Evolutionary conservation across 2,329 filamentous ascomycete species (phyloP).

Genomic region (Cladorrhinum sp.): DNA sequence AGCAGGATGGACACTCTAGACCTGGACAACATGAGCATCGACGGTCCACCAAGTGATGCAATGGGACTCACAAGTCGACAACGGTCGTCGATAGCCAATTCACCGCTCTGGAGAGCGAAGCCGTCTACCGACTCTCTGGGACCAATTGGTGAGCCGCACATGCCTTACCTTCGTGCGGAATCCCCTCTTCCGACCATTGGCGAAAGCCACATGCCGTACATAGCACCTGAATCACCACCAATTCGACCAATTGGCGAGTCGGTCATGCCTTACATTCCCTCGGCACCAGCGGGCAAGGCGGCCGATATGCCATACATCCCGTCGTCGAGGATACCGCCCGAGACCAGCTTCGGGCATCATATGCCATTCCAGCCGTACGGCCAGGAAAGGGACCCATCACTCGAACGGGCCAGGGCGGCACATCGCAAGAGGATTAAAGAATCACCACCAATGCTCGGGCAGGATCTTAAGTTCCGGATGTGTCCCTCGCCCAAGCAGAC

Average conservation of each 20-base stretch:
- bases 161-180: constrained; percentile 33
- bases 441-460: constrained; percentile 84
- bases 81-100: constrained; percentile 34
- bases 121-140: constrained; percentile 25
- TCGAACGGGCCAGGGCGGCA: constrained; percentile 38
- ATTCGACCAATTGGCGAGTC: constrained; percentile 32
- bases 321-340: constrained; percentile 38
- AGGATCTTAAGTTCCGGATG: constrained; percentile 74
- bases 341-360: constrained; percentile 39
- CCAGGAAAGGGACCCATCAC: constrained; percentile 48
- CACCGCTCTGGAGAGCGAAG: constrained; percentile 27
- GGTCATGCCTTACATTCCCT: constrained; percentile 34
- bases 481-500: constrained; percentile 82
- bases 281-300: constrained; percentile 28
- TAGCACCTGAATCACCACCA: constrained; percentile 26
- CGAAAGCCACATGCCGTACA: constrained; percentile 29
- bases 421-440: constrained; percentile 46
- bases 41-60: constrained; percentile 35
- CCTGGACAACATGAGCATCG: constrained; percentile 36
- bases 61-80: constrained; percentile 34
- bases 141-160: constrained; percentile 33
- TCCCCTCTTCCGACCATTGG: constrained; percentile 31
- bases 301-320: constrained; percentile 30
- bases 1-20: constrained; percentile 38
- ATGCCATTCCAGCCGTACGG: constrained; percentile 34